Evolutionary conservation across 768 basidiomycete genomes (phyloP), one percentile per base, ranked within the genome.

Genomic region (Melanogaster broomeanus): DNA sequence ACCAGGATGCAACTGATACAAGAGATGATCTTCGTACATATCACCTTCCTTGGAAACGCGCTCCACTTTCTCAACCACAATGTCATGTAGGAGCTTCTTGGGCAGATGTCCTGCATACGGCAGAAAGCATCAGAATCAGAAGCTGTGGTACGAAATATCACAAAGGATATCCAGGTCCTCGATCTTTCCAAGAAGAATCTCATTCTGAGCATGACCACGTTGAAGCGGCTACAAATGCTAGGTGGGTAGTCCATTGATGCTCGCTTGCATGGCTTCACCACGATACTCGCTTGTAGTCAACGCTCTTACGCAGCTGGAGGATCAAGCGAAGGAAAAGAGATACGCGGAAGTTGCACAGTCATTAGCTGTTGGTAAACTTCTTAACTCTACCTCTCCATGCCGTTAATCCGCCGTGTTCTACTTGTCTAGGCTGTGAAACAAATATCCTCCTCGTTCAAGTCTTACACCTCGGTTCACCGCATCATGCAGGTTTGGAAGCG

Each of bases 101-200:
- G 88, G 24, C 96, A 98, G 73, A 96, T 98, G 84, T 94, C 89
- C 33, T 87, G 89, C 49, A 97, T 98, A 58, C 83, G 93, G 39
- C 94, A 98, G 71, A 98, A 98, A 65, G 94, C 96, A 0, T 90
- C 93, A 1, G 97, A 99, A 66, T 94, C 93, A 3, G 97, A 98
- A 62, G 93, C 93, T 2, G 92, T 98, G 42, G 97, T 98, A 22
- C 81, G 89, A 46, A 85, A 92, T 59, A 97, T 98, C 58, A 99
- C 97, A 2, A 88, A 90, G 58, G 97, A 99, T 69, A 98, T 99
- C 42, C 95, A 98, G 66, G 82, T 88, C 5, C 77, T 99, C 28
- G 97, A 98, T 67, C 73, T 90, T 31, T 93, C 93, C 16, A 98
- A 98, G 80, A 87, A 85, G 72, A 97, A 98, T 63, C 79, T 99